Percentiles rank a stretch among this genome's conserved stretches.
Conservation (phyloP, 257 asterid genomes). For the Solanum pimpinellifolium region DNA sequence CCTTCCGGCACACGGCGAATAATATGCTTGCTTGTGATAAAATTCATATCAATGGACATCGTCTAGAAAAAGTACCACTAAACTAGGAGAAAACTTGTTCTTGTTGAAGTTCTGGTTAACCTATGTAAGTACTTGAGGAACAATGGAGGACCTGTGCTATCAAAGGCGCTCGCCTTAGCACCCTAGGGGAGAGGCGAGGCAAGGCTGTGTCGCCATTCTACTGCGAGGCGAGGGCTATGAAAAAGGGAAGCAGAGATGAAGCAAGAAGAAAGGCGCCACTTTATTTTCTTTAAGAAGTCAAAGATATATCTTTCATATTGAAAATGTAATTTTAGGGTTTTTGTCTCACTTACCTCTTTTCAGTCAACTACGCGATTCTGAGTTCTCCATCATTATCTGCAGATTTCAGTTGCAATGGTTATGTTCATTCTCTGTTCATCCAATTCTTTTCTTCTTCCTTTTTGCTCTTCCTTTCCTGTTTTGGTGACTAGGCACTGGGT, state of each 20-base stretch:
- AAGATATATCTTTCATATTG: neutral
- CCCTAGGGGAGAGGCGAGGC: neutral
- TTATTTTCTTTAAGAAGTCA: neutral
- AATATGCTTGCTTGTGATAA: neutral
- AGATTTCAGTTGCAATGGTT: neutral
- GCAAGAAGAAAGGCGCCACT: neutral
- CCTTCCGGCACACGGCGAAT: neutral
- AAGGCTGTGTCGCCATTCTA: neutral
- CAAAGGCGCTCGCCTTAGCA: neutral
- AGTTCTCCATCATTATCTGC: neutral
- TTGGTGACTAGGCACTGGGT: neutral
- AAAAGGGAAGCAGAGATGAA: neutral
- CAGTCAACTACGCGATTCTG: neutral
- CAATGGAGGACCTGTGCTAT: neutral
- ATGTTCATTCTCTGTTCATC: neutral
- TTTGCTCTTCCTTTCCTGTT: neutral
- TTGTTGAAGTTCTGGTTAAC: neutral
- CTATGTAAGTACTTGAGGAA: neutral
- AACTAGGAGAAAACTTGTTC: neutral
- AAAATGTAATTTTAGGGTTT: neutral
- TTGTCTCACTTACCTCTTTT: neutral
- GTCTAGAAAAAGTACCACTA: neutral
- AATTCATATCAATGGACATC: neutral
- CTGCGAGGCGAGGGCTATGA: neutral
- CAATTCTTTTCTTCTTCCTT: neutral